phyloP scores from a whole-genome alignment of 306 rosid genomes.

The Quercus variabilis region DNA sequence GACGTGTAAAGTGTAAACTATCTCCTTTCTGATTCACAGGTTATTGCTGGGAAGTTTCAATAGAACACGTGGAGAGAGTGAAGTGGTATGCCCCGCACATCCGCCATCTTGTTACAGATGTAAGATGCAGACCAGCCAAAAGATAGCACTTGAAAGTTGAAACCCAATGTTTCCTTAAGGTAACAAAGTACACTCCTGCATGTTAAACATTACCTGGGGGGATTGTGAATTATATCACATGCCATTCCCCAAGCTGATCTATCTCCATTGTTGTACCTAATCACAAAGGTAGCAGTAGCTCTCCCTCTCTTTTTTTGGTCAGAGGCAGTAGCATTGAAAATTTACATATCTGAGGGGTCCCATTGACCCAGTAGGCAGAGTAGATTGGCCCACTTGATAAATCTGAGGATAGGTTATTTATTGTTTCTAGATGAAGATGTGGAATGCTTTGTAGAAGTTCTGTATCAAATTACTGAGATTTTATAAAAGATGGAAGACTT shows the following conservation, averaged over 20 bases:
- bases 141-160: slow-evolving; percentile 19
- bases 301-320: not conserved
- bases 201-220: not conserved
- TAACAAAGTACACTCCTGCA: slow-evolving; percentile 8
- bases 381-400: not conserved
- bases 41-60: slow-evolving; percentile 63
- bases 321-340: not conserved
- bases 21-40: slow-evolving; percentile 38
- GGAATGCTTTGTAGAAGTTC: not conserved
- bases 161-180: not conserved
- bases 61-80: slow-evolving; percentile 83
- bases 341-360: not conserved
- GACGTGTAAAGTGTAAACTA: not conserved
- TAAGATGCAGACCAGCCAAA: slow-evolving; percentile 55
- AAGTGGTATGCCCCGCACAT: slow-evolving; percentile 96
- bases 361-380: not conserved
- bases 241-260: slow-evolving; percentile 3
- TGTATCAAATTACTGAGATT: not conserved
- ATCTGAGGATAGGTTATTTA: not conserved
- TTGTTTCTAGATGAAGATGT: no score
- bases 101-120: slow-evolving; percentile 84
- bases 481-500: no score
- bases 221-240: not conserved
- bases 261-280: not conserved
- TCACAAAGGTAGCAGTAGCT: not conserved